These are phyloP conservation scores for Amanita fuliginea DNA, from an alignment of 768 basidiomycete species.

Conservation along the genomic window DNA sequence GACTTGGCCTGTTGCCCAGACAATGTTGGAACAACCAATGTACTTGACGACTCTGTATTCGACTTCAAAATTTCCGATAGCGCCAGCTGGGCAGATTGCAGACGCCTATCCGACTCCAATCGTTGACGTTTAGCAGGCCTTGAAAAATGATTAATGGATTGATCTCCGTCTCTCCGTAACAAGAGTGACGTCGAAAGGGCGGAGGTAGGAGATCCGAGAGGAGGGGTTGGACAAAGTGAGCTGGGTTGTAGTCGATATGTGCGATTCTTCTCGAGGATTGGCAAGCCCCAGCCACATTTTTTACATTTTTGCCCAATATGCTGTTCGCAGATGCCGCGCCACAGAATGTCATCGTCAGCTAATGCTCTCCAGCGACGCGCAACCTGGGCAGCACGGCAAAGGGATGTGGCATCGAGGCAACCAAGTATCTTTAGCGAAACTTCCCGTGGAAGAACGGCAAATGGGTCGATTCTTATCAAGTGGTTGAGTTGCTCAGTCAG, in stretches of 20 bases:
- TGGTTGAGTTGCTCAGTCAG: constrained; percentile 86
- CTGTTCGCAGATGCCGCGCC: constrained; percentile 95
- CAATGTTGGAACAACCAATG: constrained; percentile 21
- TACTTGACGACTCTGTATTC: constrained; percentile 12
- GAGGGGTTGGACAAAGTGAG: constrained; percentile 25
- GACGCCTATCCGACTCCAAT: background rate
- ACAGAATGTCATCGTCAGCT: constrained; percentile 92
- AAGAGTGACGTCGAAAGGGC: constrained; percentile 10
- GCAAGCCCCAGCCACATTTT: constrained; percentile 97
- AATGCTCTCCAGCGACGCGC: constrained; percentile 73
- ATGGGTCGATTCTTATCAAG: constrained; percentile 94
- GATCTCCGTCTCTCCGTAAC: constrained; percentile 22
- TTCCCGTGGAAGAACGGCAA: constrained; percentile 83
- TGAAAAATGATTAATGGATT: constrained; percentile 12
- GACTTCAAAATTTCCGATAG: background rate
- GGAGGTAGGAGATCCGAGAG: constrained; percentile 10
- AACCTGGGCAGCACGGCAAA: constrained; percentile 91
- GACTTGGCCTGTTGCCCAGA: constrained; percentile 14
- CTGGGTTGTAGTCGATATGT: constrained; percentile 27
- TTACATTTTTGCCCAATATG: constrained; percentile 95
- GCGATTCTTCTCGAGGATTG: constrained; percentile 72
- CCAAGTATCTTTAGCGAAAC: constrained; percentile 78
- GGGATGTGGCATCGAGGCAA: constrained; percentile 84
- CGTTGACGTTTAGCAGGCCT: constrained; percentile 40
- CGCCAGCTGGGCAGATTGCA: constrained; percentile 2